Percentiles rank a stretch among this genome's conserved stretches.
phyloP scores from a whole-genome alignment of 176 grass and related monocot genomes.

The Areca catechu region DNA sequence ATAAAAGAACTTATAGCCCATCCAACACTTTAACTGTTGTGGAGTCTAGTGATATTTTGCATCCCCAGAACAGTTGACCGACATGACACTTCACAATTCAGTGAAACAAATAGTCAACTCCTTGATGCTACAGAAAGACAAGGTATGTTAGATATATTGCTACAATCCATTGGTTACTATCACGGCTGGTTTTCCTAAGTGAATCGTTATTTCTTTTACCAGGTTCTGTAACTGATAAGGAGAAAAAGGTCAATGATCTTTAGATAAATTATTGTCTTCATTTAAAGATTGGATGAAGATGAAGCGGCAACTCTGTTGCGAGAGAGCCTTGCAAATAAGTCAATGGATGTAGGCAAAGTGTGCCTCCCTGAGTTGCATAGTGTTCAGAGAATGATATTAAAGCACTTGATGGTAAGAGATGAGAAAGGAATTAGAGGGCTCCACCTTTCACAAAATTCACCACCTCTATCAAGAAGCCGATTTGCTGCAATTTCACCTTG shows the following conservation, averaged over 20 bases:
- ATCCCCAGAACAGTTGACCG: constrained; percentile 19
- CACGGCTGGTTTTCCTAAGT: constrained; percentile 9
- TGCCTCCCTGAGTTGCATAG: constrained; percentile 18
- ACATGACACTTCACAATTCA: constrained; percentile 17
- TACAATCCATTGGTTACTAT: constrained; percentile 5
- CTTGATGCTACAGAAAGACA: constrained; percentile 23
- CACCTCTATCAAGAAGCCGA: constrained; percentile 8
- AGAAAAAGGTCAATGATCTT: constrained; percentile 5
- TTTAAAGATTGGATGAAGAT: constrained; percentile 30
- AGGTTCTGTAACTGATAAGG: constrained; percentile 25
- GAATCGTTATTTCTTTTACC: constrained; percentile 10
- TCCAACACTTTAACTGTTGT: not conserved
- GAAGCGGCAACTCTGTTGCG: constrained; percentile 31
- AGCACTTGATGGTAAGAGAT: not conserved
- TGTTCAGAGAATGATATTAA: constrained; percentile 7
- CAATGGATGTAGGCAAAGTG: constrained; percentile 27
- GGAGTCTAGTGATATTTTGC: not conserved
- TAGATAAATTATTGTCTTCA: constrained; percentile 28
- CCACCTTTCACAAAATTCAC: constrained; percentile 25
- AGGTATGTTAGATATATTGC: constrained; percentile 28
- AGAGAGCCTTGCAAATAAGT: constrained; percentile 25
- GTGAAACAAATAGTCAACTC: constrained; percentile 8
- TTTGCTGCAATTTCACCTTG: constrained; percentile 28
- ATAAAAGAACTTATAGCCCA: not conserved
- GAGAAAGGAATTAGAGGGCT: not conserved